phyloP scores from a whole-genome alignment of 768 basidiomycete genomes.

The Lactarius evosmus region DNA sequence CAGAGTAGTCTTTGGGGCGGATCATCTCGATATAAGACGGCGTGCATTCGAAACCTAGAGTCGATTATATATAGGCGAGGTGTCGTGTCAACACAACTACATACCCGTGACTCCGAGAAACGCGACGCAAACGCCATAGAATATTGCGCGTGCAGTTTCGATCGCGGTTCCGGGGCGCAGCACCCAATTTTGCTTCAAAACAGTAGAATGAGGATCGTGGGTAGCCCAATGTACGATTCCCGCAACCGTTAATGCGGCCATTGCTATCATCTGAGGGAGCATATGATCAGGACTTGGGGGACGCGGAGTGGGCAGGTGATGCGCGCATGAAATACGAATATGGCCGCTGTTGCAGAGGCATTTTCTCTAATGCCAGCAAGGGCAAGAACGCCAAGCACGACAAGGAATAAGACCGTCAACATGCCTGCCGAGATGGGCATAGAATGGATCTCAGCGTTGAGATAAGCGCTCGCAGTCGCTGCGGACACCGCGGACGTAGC shows the following conservation, averaged over 20 bases:
- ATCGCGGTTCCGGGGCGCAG: slow-evolving; percentile 19
- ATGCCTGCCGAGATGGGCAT: slow-evolving; percentile 20
- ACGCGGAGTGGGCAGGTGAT: not conserved
- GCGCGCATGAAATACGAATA: slow-evolving; percentile 27
- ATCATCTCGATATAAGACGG: slow-evolving; percentile 27
- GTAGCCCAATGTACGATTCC: slow-evolving; percentile 23
- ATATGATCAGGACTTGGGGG: not conserved
- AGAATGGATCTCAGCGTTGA: slow-evolving; percentile 21
- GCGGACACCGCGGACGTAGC: slow-evolving; percentile 27
- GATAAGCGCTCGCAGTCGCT: slow-evolving; percentile 27
- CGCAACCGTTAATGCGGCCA: slow-evolving; percentile 20
- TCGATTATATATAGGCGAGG: not conserved
- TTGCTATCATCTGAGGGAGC: slow-evolving; percentile 17
- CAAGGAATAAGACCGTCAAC: slow-evolving; percentile 23
- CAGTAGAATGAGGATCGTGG: slow-evolving; percentile 23
- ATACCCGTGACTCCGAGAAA: slow-evolving; percentile 29
- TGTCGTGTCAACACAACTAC: not conserved
- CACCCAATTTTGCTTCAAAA: slow-evolving; percentile 23
- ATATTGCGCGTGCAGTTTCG: slow-evolving; percentile 20
- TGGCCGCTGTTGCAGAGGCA: slow-evolving; percentile 17
- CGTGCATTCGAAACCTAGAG: slow-evolving; percentile 28
- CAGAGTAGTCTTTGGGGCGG: slow-evolving; percentile 21
- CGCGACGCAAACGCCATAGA: slow-evolving; percentile 27
- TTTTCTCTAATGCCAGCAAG: slow-evolving; percentile 28
- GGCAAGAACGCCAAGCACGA: slow-evolving; percentile 21